A percentile compares a stretch with the other conserved stretches of the same genome.
Evolutionary conservation across 2,329 filamentous ascomycete genomes (phyloP).

Genomic region (Diaporthe sp.): DNA sequence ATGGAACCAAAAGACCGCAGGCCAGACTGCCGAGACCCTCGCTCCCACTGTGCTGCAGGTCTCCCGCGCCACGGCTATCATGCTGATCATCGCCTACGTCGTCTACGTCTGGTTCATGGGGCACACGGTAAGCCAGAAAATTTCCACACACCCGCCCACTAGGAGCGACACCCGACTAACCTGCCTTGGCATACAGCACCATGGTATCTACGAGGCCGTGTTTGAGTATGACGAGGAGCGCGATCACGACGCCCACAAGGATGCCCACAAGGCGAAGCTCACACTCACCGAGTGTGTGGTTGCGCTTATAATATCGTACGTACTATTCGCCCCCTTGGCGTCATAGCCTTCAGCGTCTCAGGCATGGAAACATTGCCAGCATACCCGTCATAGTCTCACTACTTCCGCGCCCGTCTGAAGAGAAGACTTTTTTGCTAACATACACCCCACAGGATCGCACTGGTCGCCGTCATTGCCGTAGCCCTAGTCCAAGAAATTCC

Average conservation of each 20-base stretch:
- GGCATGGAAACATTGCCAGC: background rate
- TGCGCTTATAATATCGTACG: slow-evolving; percentile 61
- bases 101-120: slow-evolving; percentile 69
- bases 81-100: slow-evolving; percentile 69
- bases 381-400: background rate
- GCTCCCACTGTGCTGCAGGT: slow-evolving; percentile 62
- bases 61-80: slow-evolving; percentile 69
- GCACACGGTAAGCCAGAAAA: slow-evolving; percentile 51
- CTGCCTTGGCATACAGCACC: slow-evolving; percentile 51
- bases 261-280: slow-evolving; percentile 66
- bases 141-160: too few relatives aligned
- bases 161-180: background rate
- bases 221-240: slow-evolving; percentile 63
- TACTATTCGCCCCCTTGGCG: background rate
- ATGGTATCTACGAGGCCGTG: slow-evolving; percentile 71
- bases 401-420: background rate
- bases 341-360: background rate
- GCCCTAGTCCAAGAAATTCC: slow-evolving; percentile 72
- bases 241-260: slow-evolving; percentile 59
- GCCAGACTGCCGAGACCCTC: slow-evolving; percentile 45
- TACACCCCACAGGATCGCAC: background rate
- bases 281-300: slow-evolving; percentile 71
- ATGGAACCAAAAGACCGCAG: background rate
- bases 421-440: background rate
- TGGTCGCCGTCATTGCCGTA: slow-evolving; percentile 56